Evolutionary conservation across 495 filamentous ascomycete genomes (phyloP), one percentile per base, ranked within the genome.

Genomic region (Penicillium alfredii): DNA sequence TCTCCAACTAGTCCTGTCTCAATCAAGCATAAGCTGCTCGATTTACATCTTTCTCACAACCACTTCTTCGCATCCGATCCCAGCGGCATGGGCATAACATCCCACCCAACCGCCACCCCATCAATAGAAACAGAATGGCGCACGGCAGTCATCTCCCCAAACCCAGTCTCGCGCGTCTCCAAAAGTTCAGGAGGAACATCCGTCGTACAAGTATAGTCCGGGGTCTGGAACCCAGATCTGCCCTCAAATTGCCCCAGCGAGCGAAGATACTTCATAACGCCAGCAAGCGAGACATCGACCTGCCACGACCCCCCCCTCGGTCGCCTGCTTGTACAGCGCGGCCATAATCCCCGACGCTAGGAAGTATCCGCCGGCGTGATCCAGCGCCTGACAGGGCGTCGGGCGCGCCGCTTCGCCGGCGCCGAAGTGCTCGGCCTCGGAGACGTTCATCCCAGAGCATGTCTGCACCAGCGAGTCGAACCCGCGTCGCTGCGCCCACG

Each of bases 321-420:
- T 73, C 2, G 72, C 72, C 21, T 76, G 70, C 17, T 64, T 62
- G 32, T 66, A 72, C 12, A 81, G 53, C 7, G 73, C 77, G 4
- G 66, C 57, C 41, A 78, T 61, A 7, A 76, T 71, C 12, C 72
- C 71, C 21, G 74, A 56, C 6, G 69, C 66, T 7, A 77, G 76
- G 39, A 78, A 66, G 38, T 64, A 68, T 2, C 64, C 80, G 3
- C 78, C 79, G 8, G 77, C 73, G 53, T 85, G 82, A 51, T 84
- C 81, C 10, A 75, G 77, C 3, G 44, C 50, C 30, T 58, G 50
- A 30, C 50, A 58, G 10, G 50, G 63, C 59, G 78, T 81, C 12
- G 79, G 77, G 43, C 82, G 82, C 0, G 78, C 77, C 40, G 73
- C 69, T n/a, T 64, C 47, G 5, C 79, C 80, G 43, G 80, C 76